These are phyloP conservation scores for Gastrolobium bilobum DNA, from an alignment of 306 rosid species.

Conservation along the genomic window DNA sequence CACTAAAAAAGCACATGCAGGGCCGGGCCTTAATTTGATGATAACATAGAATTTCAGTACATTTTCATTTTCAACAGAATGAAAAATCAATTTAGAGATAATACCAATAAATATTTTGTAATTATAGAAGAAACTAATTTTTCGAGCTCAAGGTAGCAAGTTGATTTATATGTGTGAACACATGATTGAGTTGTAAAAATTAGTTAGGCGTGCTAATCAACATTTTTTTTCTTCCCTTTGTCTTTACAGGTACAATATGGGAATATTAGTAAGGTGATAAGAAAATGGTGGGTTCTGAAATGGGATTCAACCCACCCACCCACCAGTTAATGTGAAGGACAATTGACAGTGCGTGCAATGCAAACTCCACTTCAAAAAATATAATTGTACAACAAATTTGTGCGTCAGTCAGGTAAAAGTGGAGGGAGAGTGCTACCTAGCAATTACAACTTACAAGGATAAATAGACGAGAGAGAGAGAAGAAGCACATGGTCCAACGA, in stretches of 20 bases:
- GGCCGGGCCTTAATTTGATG: neutral
- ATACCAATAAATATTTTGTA: too few relatives aligned
- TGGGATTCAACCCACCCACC: slow-evolving; percentile 9
- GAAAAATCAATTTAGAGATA: neutral
- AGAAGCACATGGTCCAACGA: slow-evolving; percentile 53
- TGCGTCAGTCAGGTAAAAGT: slow-evolving; percentile 55
- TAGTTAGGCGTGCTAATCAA: slow-evolving; percentile 45
- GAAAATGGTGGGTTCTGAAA: neutral
- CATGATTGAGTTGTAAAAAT: neutral
- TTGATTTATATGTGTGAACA: neutral
- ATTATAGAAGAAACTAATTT: neutral
- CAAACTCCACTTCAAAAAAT: slow-evolving; percentile 40
- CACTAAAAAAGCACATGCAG: neutral
- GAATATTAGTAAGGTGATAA: neutral
- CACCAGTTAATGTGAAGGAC: slow-evolving; percentile 37
- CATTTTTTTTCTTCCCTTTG: neutral
- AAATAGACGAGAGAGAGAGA: slow-evolving; percentile 14
- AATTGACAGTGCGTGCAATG: slow-evolving; percentile 13
- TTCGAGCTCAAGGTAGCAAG: neutral
- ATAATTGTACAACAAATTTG: slow-evolving; percentile 48
- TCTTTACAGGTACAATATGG: neutral
- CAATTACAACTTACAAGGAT: slow-evolving; percentile 33
- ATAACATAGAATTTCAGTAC: neutral
- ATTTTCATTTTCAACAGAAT: neutral
- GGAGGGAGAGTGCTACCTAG: slow-evolving; percentile 6